Percentiles rank a stretch among this genome's conserved stretches.
These are phyloP conservation scores for Funneliformis mosseae DNA, from an alignment of 192 early-diverging fungal genomes.

Conservation along the genomic window DNA sequence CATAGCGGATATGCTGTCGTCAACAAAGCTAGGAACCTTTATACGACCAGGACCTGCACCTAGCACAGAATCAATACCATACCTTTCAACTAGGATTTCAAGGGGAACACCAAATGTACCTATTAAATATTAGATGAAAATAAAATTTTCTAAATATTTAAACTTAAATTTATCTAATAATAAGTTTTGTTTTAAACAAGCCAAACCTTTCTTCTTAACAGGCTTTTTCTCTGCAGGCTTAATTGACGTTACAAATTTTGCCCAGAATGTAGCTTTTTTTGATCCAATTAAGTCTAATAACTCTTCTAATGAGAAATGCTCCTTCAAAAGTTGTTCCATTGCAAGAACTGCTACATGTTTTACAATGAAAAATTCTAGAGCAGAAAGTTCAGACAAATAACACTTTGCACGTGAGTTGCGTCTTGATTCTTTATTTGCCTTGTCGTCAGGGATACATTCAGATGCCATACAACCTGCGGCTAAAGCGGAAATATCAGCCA, in stretches of 20 bases:
- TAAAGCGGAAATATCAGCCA: slow-evolving; percentile 30
- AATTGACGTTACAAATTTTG: slow-evolving; percentile 64
- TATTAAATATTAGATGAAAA: slow-evolving; percentile 23
- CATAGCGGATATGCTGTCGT: slow-evolving; percentile 77
- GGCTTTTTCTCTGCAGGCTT: slow-evolving; percentile 58
- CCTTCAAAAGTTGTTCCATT: slow-evolving; percentile 71
- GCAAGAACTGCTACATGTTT: slow-evolving; percentile 81
- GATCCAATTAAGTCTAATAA: slow-evolving; percentile 76
- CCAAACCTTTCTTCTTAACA: slow-evolving; percentile 53
- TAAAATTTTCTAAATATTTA: neutral
- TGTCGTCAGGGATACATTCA: neutral
- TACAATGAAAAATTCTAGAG: slow-evolving; percentile 81
- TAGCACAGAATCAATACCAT: slow-evolving; percentile 80
- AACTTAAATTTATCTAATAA: neutral
- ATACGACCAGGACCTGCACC: slow-evolving; percentile 68
- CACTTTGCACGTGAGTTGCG: slow-evolving; percentile 38
- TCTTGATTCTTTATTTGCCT: slow-evolving; percentile 8
- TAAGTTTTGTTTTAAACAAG: neutral
- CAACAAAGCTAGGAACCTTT: slow-evolving; percentile 83
- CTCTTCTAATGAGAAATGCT: slow-evolving; percentile 71
- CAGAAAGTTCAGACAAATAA: slow-evolving; percentile 68
- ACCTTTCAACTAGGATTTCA: slow-evolving; percentile 79
- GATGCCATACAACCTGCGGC: slow-evolving; percentile 10
- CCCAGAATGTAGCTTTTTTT: slow-evolving; percentile 81
- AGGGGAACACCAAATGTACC: slow-evolving; percentile 92